A percentile compares a stretch with the other conserved stretches of the same genome.
Conservation (phyloP, 768 basidiomycete species). For the Suillus hirtellus region DNA sequence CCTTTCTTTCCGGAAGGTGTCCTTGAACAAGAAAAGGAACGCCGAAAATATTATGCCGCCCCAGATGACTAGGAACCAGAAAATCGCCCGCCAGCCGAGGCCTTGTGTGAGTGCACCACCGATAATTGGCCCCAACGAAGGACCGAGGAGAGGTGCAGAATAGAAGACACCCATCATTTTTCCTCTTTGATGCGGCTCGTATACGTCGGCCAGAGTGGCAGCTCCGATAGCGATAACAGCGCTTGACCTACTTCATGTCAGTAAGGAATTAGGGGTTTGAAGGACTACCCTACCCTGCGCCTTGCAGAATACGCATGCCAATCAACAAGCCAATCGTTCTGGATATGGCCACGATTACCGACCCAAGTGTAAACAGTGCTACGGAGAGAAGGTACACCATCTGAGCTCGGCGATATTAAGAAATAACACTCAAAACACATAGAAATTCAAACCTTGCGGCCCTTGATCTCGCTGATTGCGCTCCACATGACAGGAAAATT, state of each 20-base stretch:
- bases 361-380: constrained; percentile 54
- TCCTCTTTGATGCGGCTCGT: constrained; percentile 77
- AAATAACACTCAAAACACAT: background rate
- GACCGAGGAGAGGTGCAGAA: constrained; percentile 74
- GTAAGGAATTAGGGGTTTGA: background rate
- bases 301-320: constrained; percentile 68
- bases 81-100: constrained; percentile 79
- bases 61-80: constrained; percentile 77
- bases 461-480: constrained; percentile 73
- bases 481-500: constrained; percentile 67
- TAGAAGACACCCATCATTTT: constrained; percentile 84
- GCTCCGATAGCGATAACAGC: constrained; percentile 75
- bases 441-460: constrained; percentile 53
- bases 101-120: constrained; percentile 68
- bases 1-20: constrained; percentile 82
- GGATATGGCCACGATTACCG: constrained; percentile 58
- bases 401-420: constrained; percentile 28
- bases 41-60: constrained; percentile 52
- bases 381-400: constrained; percentile 58
- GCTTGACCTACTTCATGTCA: constrained; percentile 45
- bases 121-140: constrained; percentile 64
- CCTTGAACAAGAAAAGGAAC: constrained; percentile 69
- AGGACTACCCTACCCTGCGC: constrained; percentile 46
- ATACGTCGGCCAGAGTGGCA: constrained; percentile 79
- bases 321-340: constrained; percentile 59